Conservation (phyloP, 2,329 filamentous ascomycete genomes). For the Xylaria sp. region DNA sequence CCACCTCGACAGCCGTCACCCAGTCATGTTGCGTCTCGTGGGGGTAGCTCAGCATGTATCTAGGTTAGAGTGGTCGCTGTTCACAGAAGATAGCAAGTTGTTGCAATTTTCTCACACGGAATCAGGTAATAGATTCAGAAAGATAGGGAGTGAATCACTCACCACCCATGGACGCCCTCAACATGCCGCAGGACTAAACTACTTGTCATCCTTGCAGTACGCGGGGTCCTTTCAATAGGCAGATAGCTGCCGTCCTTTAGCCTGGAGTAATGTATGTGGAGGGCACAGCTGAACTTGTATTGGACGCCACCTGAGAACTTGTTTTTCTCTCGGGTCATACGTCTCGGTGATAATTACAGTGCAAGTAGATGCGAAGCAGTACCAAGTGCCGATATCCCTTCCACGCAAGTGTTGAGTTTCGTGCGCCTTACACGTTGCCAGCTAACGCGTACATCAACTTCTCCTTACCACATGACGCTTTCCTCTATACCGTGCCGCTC, state of each 20-base stretch:
- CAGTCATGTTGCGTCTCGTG: constrained; percentile 7
- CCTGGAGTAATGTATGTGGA: constrained; percentile 2
- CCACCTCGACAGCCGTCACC: background rate
- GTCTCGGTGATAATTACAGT: background rate
- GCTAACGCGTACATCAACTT: background rate
- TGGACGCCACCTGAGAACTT: constrained; percentile 17
- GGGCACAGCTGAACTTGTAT: constrained; percentile 7
- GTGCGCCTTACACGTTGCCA: background rate
- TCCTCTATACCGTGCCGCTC: background rate
- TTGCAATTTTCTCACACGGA: background rate
- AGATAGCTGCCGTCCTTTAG: background rate
- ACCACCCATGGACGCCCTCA: constrained; percentile 3
- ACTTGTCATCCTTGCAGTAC: background rate
- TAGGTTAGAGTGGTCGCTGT: background rate
- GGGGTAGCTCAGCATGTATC: constrained; percentile 14
- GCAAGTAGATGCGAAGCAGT: constrained; percentile 18
- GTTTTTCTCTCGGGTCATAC: background rate
- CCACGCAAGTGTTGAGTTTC: constrained; percentile 5
- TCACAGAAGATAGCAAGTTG: background rate
- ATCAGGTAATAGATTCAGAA: background rate
- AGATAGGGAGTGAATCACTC: background rate
- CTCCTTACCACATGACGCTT: background rate
- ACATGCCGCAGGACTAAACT: background rate
- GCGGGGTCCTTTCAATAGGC: constrained; percentile 1
- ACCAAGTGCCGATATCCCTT: constrained; percentile 7